Evolutionary conservation across 83 land plant species (phyloP).

Genomic region (Diphasiastrum complanatum): DNA sequence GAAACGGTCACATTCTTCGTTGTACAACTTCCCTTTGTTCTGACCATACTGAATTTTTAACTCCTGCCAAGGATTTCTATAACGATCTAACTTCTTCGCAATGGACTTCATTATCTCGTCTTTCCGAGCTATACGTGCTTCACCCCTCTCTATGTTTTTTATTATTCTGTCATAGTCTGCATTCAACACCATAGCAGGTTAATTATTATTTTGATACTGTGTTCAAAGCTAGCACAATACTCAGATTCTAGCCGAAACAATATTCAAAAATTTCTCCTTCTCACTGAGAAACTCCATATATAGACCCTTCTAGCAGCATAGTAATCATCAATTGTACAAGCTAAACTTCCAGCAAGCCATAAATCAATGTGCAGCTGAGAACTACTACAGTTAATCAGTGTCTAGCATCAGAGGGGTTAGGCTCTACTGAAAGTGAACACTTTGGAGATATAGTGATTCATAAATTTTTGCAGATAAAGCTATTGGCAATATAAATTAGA

Average conservation of each 20-base stretch:
- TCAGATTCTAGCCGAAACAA: not conserved
- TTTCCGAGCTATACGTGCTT: slow-evolving; percentile 88
- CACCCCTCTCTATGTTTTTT: slow-evolving; percentile 95
- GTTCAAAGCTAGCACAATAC: not conserved
- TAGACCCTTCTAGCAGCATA: too few relatives aligned
- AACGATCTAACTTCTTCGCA: slow-evolving; percentile 93
- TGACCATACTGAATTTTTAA: slow-evolving; percentile 96
- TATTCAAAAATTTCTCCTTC: not conserved
- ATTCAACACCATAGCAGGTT: too few relatives aligned
- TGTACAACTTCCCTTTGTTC: slow-evolving; percentile 97
- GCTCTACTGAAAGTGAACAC: too few relatives aligned
- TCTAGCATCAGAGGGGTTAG: too few relatives aligned
- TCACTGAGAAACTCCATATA: not conserved
- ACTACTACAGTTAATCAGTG: too few relatives aligned
- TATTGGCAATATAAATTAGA: too few relatives aligned
- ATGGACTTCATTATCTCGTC: slow-evolving; percentile 99
- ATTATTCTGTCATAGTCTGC: slow-evolving; percentile 93
- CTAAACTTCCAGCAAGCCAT: too few relatives aligned
- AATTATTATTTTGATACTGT: too few relatives aligned
- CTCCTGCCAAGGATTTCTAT: slow-evolving; percentile 97
- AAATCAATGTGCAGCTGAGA: too few relatives aligned
- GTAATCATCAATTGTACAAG: too few relatives aligned
- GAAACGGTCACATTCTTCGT: slow-evolving; percentile 99
- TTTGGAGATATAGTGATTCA: too few relatives aligned
- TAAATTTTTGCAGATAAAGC: too few relatives aligned